Base-by-base conservation (phyloP, 2,329 filamentous ascomycete species). In the Gaeumannomyces sp. region DNA sequence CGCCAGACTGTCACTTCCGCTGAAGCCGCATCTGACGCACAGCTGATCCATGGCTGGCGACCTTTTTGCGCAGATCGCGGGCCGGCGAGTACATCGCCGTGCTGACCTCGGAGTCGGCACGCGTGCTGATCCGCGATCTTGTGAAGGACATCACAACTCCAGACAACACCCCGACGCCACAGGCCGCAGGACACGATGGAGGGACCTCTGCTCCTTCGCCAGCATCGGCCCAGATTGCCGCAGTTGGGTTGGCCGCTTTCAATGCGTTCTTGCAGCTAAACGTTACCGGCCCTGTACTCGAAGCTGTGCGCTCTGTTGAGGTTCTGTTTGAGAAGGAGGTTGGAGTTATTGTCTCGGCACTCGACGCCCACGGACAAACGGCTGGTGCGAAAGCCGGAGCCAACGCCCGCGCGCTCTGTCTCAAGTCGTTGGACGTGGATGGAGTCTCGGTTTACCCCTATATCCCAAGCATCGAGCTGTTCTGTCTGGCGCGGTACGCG, bases 401-500 rank as follows among this genome's bases (percentile, higher is more conserved):
- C 65, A 19, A 65, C 66, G 33, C 63, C 22, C 64, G 66, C 27
- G 59, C 14, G 14, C 59, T 64, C n/a, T 86, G 93, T 63, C 79
- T 96, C n/a, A 77, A 78, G 2, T 85, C 85, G 22, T 81, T 98
- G 11, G 86, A 89, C 29, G 82, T 92, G 0, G 95, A 99, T 74
- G 95, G 95, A 14, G 89, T 96, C 60, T 89, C 91, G 0, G 89
- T 91, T 0, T 99, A 98, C 76, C 86, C 89, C 61, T 83, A 96
- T 65, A 93, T 93, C 27, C 92, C 93, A 0, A 85, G 90, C 68
- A 82, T 97, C 19, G 92, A 97, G 73, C 82, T 98, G 1, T 90
- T 98, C 67, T 89, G 87, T 68, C 79, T 97, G 8, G 91, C 93
- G 3, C 76, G 79, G 31, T 79, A 79, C 68, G 74, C 85, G 33